Base-by-base conservation (phyloP, 352 stramenopile genomes). In the Pythium coloratum region DNA sequence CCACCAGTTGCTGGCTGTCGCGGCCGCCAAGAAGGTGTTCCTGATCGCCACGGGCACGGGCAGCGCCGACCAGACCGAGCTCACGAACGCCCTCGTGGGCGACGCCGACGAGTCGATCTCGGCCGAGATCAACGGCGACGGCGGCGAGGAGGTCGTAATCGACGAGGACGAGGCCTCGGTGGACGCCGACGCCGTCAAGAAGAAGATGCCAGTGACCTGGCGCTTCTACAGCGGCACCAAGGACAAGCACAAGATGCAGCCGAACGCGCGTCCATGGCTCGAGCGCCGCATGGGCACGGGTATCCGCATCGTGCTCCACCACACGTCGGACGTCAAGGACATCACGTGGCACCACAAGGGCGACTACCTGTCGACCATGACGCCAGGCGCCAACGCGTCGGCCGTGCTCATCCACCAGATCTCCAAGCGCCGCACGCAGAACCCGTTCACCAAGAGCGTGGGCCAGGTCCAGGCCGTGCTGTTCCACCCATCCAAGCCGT, bases 401-500 rank as follows among this genome's bases (percentile, higher is more conserved):
- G 84, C 96, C 6, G 97, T 99, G 63, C 79, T 99, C 46, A 98
- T 99, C 70, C 98, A 99, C 75, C 97, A 99, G 75, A 76, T 99
- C n/a, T 98, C 91, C 58, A 99, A 99, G 80, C 91, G 92, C 49
- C 91, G 93, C 59, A 97, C 95, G 20, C 97, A 99, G 74, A 98
- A 98, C 65, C 98, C 98, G 55, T 99, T 99, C 80, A 88, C 80
- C 36, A 98, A 98, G 80, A 98, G 97, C 51, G 81, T 97, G 14
- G 91, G 85, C 53, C 84, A 97, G 67, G 92, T 98, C 24, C 97
- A 99, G 80, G 86, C 88, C 49, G 95, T 99, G 42, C 89, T 95
- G 12, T 99, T 99, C 84, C 98, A 99, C 78, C 97, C 97, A 44
- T 96, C 89, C 62, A 99, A 99, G 83, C 98, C 98, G 6, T 99